Evolutionary conservation across 495 filamentous ascomycete genomes (phyloP), one percentile per base, ranked within the genome.

Genomic region (Aspergillus nanangensis): DNA sequence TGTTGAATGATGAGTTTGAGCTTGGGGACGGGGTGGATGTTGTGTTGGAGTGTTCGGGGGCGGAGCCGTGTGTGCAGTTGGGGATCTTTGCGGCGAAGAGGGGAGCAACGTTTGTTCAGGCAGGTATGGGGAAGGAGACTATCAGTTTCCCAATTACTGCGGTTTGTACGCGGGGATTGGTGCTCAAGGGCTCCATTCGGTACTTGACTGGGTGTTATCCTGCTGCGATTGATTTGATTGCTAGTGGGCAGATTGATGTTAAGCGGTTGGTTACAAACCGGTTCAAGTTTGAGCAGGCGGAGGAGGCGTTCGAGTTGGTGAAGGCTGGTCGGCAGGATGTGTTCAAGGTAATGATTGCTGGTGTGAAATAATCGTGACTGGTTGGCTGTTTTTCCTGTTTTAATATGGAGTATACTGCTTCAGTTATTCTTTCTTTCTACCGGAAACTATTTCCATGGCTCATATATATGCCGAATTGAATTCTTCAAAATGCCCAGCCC

Each of bases 41-140:
- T 8, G 76, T 74, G 1, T 71, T 82, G 36, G 79, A 82, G 44
- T 77, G 76, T 21, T 79, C 76, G 1, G 79, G 78, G 0, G 77
- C 70, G 0, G 77, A 77, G 46, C 52, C 70, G 8, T 76, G 69
- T 7, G 72, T 82, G 13, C 68, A 77, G 49, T 72, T 72, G 0
- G 78, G 75, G 5, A 71, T 79, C 20, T 65, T 77, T 44, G 70
- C 71, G 21, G 56, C 76, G 8, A 71, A 69, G 27, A 67, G 61
- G 41, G 77, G 78, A 8, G 78, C 78, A 10, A 80, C 70, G 4
- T 82, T 75, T 48, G 78, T 83, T 2, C 79, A 84, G 53, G 77
- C 72, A 32, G 80, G 79, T 13, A 76, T 83, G 73, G 79, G 77
- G 0, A 71, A 70, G 38, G 71, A 69, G 48, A 74, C 79, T 54